Base-by-base conservation (phyloP, 2,329 filamentous ascomycete species). In the Clonostachys rhizophaga region DNA sequence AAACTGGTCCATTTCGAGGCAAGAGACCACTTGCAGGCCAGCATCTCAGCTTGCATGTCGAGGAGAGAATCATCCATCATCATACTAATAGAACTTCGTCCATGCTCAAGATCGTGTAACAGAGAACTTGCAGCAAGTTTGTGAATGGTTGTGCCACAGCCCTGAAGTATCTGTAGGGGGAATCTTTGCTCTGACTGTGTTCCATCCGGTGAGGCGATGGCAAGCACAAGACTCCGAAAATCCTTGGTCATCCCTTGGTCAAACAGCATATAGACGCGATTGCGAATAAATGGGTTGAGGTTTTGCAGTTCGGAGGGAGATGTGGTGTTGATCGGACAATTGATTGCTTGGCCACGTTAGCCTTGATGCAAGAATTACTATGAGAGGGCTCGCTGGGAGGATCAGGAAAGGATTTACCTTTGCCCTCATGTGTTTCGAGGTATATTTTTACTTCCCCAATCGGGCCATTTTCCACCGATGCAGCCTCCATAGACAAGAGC, bases 1-100 rank as follows among this genome's bases (percentile, higher is more conserved):
- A 50, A 36, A 18, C 48, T 50, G 16, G 45, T 50, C 45, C 45
- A 50, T 20, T 42, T 46, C 5, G 48, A 50, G 6, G 45, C 48
- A 6, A 50, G 45, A 2, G 45, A 47, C 48, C 45, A 47, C 20
- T 50, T 47, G 14, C 8, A 12, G 6, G 40, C 48, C 12, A 47
- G 11, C 13, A 30, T 7, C 40, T 47, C 40, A 14, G 47, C 44
- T 41, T 17, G 7, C 30, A 10, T 12, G 9, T 7, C 17, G 37
- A n/a, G 30, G 34, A 34, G 16, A 43, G 44, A 36, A 24, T 42
- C 5, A 24, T 7, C n/a, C n/a, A n/a, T n/a, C n/a, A n/a, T n/a
- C n/a, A n/a, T n/a, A n/a, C n/a, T n/a, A n/a, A n/a, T n/a, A n/a
- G n/a, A n/a, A n/a, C n/a, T 42, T 13, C 16, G 20, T 6, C 20